phyloP scores from a whole-genome alignment of 352 stramenopile genomes.

The Pythium diclinum region DNA sequence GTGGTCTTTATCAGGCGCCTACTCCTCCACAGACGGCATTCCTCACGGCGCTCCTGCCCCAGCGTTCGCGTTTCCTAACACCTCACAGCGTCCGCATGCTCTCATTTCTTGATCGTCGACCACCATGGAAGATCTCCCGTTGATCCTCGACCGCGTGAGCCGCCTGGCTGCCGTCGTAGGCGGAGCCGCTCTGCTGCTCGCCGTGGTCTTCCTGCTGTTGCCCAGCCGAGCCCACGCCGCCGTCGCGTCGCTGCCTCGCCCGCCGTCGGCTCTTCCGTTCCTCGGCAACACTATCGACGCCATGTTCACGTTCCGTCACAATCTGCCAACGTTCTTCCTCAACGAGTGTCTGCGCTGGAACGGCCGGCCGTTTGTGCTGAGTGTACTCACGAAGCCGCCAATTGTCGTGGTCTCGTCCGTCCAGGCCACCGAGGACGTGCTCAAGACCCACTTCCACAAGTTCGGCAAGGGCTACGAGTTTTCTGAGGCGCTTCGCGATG shows the following conservation, averaged over 20 bases:
- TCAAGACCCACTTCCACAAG: slow-evolving; percentile 56
- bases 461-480: slow-evolving; percentile 53
- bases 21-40: no score
- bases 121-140: background rate
- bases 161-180: background rate
- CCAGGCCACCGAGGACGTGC: slow-evolving; percentile 40
- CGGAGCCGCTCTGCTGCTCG: background rate
- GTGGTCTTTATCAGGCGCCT: no score
- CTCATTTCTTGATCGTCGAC: background rate
- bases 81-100: background rate
- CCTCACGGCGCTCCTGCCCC: background rate
- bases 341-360: slow-evolving; percentile 23
- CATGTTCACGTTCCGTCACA: slow-evolving; percentile 9
- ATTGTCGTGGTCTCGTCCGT: slow-evolving; percentile 39
- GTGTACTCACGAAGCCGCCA: slow-evolving; percentile 29
- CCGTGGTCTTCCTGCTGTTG: background rate
- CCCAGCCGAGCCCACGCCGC: background rate
- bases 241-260: background rate
- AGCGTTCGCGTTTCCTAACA: background rate
- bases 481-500: slow-evolving; percentile 33
- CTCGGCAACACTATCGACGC: slow-evolving; percentile 11
- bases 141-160: background rate
- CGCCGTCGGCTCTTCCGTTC: slow-evolving; percentile 3
- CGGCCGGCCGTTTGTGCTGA: slow-evolving; percentile 36
- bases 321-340: slow-evolving; percentile 24